A percentile compares a stretch with the other conserved stretches of the same genome.
Evolutionary conservation across 208 protist species (phyloP).

Genomic region (Phytomonas sp.): DNA sequence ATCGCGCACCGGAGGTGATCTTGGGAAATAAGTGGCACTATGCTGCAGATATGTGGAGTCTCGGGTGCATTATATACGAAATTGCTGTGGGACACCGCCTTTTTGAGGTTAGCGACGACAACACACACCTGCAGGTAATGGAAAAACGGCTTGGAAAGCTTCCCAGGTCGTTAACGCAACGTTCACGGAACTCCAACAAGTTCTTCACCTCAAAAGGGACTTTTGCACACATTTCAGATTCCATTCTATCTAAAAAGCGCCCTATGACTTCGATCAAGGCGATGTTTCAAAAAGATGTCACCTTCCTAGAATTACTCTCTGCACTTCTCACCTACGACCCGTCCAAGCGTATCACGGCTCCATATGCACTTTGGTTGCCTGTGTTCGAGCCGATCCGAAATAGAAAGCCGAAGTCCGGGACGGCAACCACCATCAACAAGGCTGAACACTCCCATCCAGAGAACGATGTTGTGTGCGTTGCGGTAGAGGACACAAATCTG

Average conservation of each 20-base stretch:
- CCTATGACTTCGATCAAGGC: conserved; percentile 30
- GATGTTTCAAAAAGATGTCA: conserved; percentile 38
- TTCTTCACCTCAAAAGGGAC: conserved; percentile 50
- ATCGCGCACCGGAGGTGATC: conserved; percentile 88
- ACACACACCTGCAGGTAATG: conserved; percentile 79
- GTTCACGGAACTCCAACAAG: conserved; percentile 33
- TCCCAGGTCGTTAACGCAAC: conserved; percentile 35
- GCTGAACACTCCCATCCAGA: not conserved
- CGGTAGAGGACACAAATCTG: not conserved
- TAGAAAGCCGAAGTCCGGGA: not conserved
- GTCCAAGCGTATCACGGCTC: conserved; percentile 48
- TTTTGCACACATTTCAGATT: conserved; percentile 31
- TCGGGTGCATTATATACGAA: conserved; percentile 91
- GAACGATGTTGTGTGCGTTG: not conserved
- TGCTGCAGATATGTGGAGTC: conserved; percentile 91
- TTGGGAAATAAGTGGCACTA: conserved; percentile 83
- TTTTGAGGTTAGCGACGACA: conserved; percentile 86
- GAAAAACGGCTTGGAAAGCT: conserved; percentile 48
- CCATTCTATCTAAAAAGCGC: conserved; percentile 28
- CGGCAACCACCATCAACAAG: not conserved
- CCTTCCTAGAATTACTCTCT: conserved; percentile 51
- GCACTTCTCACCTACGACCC: conserved; percentile 68
- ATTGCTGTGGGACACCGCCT: conserved; percentile 84
- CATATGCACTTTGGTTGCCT: conserved; percentile 50
- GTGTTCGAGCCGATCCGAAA: conserved; percentile 40